Base-by-base conservation (phyloP, 2,329 filamentous ascomycete genomes). In the Penicillium polonicum region DNA sequence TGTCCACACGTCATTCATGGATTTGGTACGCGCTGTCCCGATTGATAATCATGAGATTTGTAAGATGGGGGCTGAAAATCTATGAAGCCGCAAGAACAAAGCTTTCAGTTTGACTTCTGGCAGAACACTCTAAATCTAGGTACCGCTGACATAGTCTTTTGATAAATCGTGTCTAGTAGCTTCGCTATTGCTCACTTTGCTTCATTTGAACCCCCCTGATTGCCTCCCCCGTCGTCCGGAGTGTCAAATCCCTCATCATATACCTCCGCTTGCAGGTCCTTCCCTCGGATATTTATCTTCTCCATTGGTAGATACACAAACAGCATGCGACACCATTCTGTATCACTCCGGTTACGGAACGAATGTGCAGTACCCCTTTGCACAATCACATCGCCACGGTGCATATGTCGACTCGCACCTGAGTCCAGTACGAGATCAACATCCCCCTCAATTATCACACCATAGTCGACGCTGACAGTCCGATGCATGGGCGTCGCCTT, bases 251-350 rank as follows among this genome's bases (percentile, higher is more conserved):
- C 58, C 38, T 67, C 66, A 52, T 68, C 62, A 54, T 73, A 72
- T 27, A 70, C 61, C 48, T 72, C 70, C 19, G 83, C 80, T 27
- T 82, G 79, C 67, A 88, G 68, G 65, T 86, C 84, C 61, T 79
- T 78, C 17, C 71, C 73, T 12, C 86, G 74, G 45, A 80, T 74
- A 3, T 38, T 64, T 48, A 72, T 29, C 38, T 64, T 64, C 27
- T 67, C 50, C 60, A 72, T 71, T 8, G 70, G 69, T 55, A 72
- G 44, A 58, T 69, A 72, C 2, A 72, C 66, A 68, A 72, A 71
- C 15, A 72, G n/a, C 61, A 72, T 45, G 10, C 70, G 68, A 45
- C 64, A 68, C 70, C 70, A 72, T 21, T 66, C 60, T 15, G 61
- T 53, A 5, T 53, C 21, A 55, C 66, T 70, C 5, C 64, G 59